Evolutionary conservation across 202 grass and related monocot species (phyloP).

Genomic region (Eragrostis tef): DNA sequence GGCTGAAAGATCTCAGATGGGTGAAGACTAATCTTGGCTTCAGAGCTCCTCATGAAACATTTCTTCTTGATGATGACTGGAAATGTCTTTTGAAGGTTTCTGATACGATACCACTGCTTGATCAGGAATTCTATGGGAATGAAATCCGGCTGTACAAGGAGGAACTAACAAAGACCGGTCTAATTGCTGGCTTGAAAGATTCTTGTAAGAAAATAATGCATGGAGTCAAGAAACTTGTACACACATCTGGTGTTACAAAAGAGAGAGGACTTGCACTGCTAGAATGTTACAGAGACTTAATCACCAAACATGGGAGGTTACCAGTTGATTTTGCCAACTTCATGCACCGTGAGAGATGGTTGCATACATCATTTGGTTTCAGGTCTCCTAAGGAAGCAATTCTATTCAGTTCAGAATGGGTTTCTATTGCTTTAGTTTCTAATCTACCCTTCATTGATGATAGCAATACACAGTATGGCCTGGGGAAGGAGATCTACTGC

Average conservation of each 20-base stretch:
- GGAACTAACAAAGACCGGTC: constrained; percentile 53
- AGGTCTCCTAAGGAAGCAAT: constrained; percentile 50
- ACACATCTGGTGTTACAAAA: constrained; percentile 34
- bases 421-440: constrained; percentile 32
- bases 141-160: constrained; percentile 46
- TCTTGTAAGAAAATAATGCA: constrained; percentile 38
- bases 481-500: constrained; percentile 44
- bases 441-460: constrained; percentile 63
- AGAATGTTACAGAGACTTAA: constrained; percentile 32
- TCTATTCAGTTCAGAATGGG: constrained; percentile 58
- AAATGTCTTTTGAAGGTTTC: constrained; percentile 49
- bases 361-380: constrained; percentile 54
- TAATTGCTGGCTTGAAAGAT: constrained; percentile 47
- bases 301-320: constrained; percentile 40
- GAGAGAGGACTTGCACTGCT: constrained; percentile 51
- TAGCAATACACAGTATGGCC: constrained; percentile 28
- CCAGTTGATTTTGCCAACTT: constrained; percentile 38
- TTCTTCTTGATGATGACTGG: constrained; percentile 52
- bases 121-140: constrained; percentile 57
- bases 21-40: constrained; percentile 68
- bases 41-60: constrained; percentile 51
- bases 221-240: constrained; percentile 39
- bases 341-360: constrained; percentile 51
- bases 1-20: constrained; percentile 52
- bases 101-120: constrained; percentile 43